These are phyloP conservation scores for Suhomyces vadensis DNA, from an alignment of 805 yeast genomes.

Conservation along the genomic window DNA sequence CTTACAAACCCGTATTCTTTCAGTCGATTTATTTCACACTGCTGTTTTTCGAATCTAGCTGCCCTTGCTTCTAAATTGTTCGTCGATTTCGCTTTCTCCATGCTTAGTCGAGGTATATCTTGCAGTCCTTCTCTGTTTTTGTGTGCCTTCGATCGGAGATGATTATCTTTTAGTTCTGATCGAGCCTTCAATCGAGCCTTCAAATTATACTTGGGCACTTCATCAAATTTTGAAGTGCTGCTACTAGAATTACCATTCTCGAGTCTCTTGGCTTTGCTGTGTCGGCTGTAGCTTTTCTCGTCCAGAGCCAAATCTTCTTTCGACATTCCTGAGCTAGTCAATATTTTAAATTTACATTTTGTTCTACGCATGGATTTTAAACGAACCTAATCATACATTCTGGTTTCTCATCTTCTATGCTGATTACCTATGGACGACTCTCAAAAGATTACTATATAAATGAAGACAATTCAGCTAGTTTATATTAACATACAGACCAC, in stretches of 20 bases:
- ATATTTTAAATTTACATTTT: not conserved
- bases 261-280: too few species aligned
- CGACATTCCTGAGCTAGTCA: not conserved
- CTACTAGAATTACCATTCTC: too few species aligned
- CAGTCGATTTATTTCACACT: not conserved
- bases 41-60: slow-evolving; percentile 1
- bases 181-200: not conserved
- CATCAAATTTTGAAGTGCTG: too few species aligned
- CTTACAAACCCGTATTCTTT: slow-evolving; percentile 55
- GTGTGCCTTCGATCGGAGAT: not conserved
- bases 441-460: too few species aligned
- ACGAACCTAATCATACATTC: too few species aligned
- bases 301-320: not conserved
- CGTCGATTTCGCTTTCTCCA: not conserved
- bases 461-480: not conserved
- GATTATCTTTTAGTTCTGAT: not conserved
- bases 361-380: slow-evolving; percentile 1
- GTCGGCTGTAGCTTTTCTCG: not conserved
- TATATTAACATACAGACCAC: not conserved
- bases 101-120: too few species aligned
- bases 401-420: too few species aligned
- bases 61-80: not conserved
- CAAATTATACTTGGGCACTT: not conserved
- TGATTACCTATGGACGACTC: too few species aligned
- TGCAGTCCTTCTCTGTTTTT: not conserved